Conservation (phyloP, 345 rosid species). For the Salix purpurea region DNA sequence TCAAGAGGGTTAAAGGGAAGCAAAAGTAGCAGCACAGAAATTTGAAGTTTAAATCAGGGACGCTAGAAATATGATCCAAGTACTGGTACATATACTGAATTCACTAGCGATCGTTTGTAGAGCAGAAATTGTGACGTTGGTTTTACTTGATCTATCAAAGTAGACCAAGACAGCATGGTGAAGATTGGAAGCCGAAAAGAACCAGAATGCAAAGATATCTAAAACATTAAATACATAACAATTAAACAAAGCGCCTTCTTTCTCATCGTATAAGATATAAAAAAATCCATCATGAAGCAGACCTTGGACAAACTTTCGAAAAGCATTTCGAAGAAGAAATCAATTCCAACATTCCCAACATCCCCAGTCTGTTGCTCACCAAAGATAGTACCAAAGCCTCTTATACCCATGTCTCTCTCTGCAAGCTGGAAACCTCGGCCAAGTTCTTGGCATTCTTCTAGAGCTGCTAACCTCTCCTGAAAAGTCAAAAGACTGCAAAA, state of each 20-base stretch:
- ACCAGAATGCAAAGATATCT: background rate
- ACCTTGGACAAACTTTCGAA: conserved; percentile 96
- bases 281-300: conserved; percentile 9
- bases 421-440: conserved; percentile 98
- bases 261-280: background rate
- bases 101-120: background rate
- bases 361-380: conserved; percentile 99
- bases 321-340: conserved; percentile 96
- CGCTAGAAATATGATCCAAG: background rate
- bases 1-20: conserved; percentile 15
- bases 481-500: conserved; percentile 26
- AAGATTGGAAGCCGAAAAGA: conserved; percentile 5
- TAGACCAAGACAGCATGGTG: background rate
- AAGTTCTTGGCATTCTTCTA: conserved; percentile 85
- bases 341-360: conserved; percentile 92
- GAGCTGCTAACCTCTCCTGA: conserved; percentile 92
- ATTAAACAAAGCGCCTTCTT: background rate
- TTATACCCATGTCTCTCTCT: conserved; percentile 95
- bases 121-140: background rate
- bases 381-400: conserved; percentile 94
- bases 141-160: background rate
- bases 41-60: background rate
- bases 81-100: background rate
- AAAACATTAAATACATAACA: background rate
- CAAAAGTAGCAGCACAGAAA: conserved; percentile 17